These are phyloP conservation scores for Theobroma grandiflorum DNA, from an alignment of 441 rosid species.

Conservation along the genomic window DNA sequence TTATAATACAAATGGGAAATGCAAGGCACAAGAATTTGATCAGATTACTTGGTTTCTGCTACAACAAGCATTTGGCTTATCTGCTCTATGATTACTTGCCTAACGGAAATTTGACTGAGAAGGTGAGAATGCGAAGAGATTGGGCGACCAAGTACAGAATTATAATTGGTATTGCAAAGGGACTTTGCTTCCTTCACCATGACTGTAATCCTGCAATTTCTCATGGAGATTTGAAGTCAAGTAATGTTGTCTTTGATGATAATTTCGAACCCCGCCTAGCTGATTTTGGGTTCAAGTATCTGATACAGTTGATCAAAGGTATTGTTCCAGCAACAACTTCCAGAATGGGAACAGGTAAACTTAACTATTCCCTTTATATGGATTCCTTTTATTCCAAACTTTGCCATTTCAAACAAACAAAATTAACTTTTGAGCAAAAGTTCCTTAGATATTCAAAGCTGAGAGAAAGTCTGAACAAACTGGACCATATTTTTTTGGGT, in stretches of 20 bases:
- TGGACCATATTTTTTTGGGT: slow-evolving; percentile 12
- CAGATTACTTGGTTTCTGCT: slow-evolving; percentile 86
- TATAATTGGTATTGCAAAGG: slow-evolving; percentile 77
- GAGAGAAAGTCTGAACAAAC: slow-evolving; percentile 16
- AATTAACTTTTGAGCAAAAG: slow-evolving; percentile 19
- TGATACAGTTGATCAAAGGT: slow-evolving; percentile 52
- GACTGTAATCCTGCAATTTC: slow-evolving; percentile 89
- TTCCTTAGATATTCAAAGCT: neutral
- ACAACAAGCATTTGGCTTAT: slow-evolving; percentile 74
- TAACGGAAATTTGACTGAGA: slow-evolving; percentile 76
- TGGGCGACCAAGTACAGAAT: slow-evolving; percentile 72
- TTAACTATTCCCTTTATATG: slow-evolving; percentile 19
- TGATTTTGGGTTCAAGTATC: slow-evolving; percentile 70
- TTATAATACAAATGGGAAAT: slow-evolving; percentile 64
- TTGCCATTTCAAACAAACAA: slow-evolving; percentile 27
- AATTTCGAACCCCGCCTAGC: slow-evolving; percentile 81
- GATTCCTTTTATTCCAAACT: slow-evolving; percentile 5
- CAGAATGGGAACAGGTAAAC: slow-evolving; percentile 57
- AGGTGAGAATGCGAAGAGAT: slow-evolving; percentile 57
- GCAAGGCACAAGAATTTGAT: slow-evolving; percentile 81
- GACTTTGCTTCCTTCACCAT: slow-evolving; percentile 89
- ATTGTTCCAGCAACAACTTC: slow-evolving; percentile 44
- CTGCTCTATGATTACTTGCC: slow-evolving; percentile 79
- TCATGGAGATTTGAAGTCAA: slow-evolving; percentile 84
- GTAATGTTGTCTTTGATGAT: slow-evolving; percentile 68